phyloP scores from a whole-genome alignment of 2,329 filamentous ascomycete species.

The Fusarium buxicola region DNA sequence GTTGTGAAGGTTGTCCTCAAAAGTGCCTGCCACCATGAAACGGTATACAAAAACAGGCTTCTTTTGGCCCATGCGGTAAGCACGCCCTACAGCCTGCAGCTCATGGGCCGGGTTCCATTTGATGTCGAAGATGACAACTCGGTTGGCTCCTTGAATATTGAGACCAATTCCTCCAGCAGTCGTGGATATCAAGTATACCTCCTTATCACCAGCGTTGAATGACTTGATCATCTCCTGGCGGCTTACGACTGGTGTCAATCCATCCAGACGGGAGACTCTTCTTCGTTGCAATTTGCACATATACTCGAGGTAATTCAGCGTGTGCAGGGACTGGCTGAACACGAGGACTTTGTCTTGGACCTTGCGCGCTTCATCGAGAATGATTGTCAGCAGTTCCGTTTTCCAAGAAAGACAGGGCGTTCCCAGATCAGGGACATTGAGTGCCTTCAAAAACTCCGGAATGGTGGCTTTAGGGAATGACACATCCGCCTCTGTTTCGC shows the following conservation, averaged over 20 bases:
- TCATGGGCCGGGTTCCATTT: constrained; percentile 84
- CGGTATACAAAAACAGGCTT: constrained; percentile 89
- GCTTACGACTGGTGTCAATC: constrained; percentile 63
- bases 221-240: constrained; percentile 73
- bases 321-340: constrained; percentile 79
- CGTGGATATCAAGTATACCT: constrained; percentile 85
- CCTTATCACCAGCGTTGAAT: constrained; percentile 71
- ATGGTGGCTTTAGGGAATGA: constrained; percentile 46
- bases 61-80: constrained; percentile 85
- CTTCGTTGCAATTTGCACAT: constrained; percentile 64
- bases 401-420: constrained; percentile 73
- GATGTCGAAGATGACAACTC: constrained; percentile 88
- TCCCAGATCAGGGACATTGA: constrained; percentile 55
- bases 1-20: constrained; percentile 80
- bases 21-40: constrained; percentile 81
- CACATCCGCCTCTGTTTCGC: constrained; percentile 7
- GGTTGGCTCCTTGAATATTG: constrained; percentile 85
- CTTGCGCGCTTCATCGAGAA: constrained; percentile 72
- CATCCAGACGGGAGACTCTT: constrained; percentile 73
- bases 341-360: constrained; percentile 80
- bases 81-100: constrained; percentile 86
- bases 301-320: constrained; percentile 75
- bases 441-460: constrained; percentile 50
- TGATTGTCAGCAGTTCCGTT: constrained; percentile 72
- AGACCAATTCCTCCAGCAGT: constrained; percentile 84